Percentiles rank a stretch among this genome's conserved stretches.
These are phyloP conservation scores for Oryza australiensis DNA, from an alignment of 176 grass and related monocot species.

Conservation along the genomic window DNA sequence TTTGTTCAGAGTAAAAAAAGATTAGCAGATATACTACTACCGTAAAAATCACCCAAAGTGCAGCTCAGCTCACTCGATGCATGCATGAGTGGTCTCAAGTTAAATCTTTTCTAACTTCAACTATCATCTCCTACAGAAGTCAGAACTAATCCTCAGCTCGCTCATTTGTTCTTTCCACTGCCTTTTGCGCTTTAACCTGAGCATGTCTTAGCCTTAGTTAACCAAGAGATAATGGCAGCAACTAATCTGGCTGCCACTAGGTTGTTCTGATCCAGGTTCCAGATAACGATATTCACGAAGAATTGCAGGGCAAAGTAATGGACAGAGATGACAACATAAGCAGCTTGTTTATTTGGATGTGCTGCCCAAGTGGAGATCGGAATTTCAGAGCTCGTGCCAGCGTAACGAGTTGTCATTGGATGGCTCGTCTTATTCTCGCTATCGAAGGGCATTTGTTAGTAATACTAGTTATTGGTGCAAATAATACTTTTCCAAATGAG, in stretches of 20 bases:
- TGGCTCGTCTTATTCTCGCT: neutral
- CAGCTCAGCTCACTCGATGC: constrained; percentile 19
- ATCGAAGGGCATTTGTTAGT: neutral
- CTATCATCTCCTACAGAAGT: neutral
- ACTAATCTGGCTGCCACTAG: constrained; percentile 15
- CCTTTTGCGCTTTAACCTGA: constrained; percentile 17
- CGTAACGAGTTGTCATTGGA: constrained; percentile 44
- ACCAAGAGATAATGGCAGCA: constrained; percentile 22
- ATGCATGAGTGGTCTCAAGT: neutral
- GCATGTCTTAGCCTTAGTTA: constrained; percentile 26
- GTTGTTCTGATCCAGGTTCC: constrained; percentile 1
- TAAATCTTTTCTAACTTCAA: neutral
- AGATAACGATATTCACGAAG: constrained; percentile 21
- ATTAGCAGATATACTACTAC: neutral
- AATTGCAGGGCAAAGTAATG: constrained; percentile 11
- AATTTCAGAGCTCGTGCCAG: constrained; percentile 3
- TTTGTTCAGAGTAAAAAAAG: constrained; percentile 25
- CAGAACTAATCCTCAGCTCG: neutral
- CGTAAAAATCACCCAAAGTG: constrained; percentile 35
- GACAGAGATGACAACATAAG: constrained; percentile 27
- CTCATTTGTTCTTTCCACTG: neutral
- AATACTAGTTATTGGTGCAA: neutral
- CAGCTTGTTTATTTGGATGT: constrained; percentile 28
- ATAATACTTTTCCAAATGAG: neutral
- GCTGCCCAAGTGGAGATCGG: constrained; percentile 31